phyloP scores from a whole-genome alignment of 2,329 filamentous ascomycete species.

The Daldinia eschscholtzii region DNA sequence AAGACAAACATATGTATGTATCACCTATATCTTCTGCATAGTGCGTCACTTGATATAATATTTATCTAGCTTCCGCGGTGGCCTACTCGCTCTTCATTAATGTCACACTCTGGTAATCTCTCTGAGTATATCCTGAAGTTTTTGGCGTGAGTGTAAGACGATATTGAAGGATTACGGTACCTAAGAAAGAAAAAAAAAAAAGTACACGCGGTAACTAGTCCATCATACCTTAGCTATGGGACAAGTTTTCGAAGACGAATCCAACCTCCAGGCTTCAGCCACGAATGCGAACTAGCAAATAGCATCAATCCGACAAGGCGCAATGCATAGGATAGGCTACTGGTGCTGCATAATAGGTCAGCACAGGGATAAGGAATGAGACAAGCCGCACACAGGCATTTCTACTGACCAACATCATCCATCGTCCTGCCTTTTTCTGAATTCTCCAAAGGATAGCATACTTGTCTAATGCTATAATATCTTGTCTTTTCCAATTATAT shows the following conservation, averaged over 20 bases:
- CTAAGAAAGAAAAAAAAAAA: conserved; percentile 2
- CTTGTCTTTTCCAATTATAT: background rate
- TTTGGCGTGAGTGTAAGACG: background rate
- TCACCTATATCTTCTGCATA: conserved; percentile 26
- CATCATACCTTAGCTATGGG: background rate
- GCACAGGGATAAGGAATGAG: conserved; percentile 31
- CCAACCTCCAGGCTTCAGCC: conserved; percentile 33
- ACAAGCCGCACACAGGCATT: conserved; percentile 16
- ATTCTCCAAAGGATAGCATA: background rate
- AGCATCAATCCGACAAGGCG: conserved; percentile 34
- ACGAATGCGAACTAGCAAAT: conserved; percentile 39
- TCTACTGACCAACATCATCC: conserved; percentile 13
- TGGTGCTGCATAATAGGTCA: conserved; percentile 14
- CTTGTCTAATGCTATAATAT: background rate
- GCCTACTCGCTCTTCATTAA: background rate
- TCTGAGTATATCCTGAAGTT: background rate
- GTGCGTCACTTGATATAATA: conserved; percentile 30
- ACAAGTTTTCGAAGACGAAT: conserved; percentile 13
- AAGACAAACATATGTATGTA: conserved; percentile 13
- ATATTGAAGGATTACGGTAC: background rate
- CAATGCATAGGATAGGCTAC: conserved; percentile 32
- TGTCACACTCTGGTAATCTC: background rate
- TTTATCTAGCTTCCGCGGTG: conserved; percentile 28
- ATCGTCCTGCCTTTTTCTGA: background rate
- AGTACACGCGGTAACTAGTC: background rate